Conservation (phyloP, 1,284 basidiomycete genomes). For the Filobasidium uniguttulatum region DNA sequence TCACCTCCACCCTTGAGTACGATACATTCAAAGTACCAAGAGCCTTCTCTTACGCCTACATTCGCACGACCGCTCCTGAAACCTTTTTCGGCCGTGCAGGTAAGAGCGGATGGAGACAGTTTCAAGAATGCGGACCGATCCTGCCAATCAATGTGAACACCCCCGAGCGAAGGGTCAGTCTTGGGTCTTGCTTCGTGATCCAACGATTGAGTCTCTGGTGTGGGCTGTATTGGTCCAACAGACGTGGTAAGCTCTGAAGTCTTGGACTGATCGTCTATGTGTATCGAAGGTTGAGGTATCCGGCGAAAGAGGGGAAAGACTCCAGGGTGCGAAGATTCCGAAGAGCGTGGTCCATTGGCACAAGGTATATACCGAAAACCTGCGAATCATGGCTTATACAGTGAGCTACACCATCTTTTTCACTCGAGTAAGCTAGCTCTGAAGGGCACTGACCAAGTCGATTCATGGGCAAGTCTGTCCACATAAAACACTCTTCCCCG, state of each 20-base stretch:
- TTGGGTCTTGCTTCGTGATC: neutral
- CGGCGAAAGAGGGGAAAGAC: slow-evolving; percentile 30
- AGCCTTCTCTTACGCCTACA: slow-evolving; percentile 73
- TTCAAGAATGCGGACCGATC: slow-evolving; percentile 48
- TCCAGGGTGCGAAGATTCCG: slow-evolving; percentile 26
- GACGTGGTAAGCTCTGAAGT: slow-evolving; percentile 4
- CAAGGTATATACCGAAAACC: slow-evolving; percentile 40
- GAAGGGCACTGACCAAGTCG: slow-evolving; percentile 22
- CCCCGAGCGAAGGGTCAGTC: neutral
- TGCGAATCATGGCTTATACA: slow-evolving; percentile 4
- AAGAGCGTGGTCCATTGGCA: slow-evolving; percentile 16
- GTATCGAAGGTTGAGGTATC: slow-evolving; percentile 17
- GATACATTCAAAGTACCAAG: slow-evolving; percentile 87
- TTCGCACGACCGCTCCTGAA: slow-evolving; percentile 83
- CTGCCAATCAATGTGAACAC: slow-evolving; percentile 37
- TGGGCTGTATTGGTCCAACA: neutral
- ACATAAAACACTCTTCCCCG: slow-evolving; percentile 34
- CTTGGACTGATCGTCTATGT: no score
- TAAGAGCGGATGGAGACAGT: slow-evolving; percentile 65
- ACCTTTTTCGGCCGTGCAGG: slow-evolving; percentile 69
- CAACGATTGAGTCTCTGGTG: neutral
- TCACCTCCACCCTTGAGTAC: slow-evolving; percentile 48
- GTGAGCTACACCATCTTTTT: neutral
- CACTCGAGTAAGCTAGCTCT: neutral
- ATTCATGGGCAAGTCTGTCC: slow-evolving; percentile 34